Evolutionary conservation across 345 rosid species (phyloP).

Genomic region (Reutealis trisperma): DNA sequence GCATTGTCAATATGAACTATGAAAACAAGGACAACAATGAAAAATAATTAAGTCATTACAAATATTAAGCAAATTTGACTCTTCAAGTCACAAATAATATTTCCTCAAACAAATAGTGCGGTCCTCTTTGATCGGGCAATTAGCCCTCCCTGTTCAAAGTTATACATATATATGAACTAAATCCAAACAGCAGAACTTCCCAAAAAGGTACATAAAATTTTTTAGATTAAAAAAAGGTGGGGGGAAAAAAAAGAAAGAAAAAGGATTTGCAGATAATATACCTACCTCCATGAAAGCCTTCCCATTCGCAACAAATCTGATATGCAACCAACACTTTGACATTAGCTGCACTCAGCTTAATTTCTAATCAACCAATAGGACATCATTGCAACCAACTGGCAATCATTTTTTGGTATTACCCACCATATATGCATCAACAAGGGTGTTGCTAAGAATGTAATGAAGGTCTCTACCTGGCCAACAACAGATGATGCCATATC

Average conservation of each 20-base stretch:
- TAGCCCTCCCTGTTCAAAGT: constrained; percentile 24
- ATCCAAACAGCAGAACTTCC: constrained; percentile 22
- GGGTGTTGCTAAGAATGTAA: constrained; percentile 2
- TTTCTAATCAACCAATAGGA: constrained; percentile 1
- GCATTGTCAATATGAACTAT: too few relatives aligned
- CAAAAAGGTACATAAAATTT: constrained; percentile 18
- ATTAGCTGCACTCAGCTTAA: constrained; percentile 18
- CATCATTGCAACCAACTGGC: neutral
- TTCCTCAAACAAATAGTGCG: constrained; percentile 23
- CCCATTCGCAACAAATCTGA: constrained; percentile 7
- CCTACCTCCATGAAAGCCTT: constrained; percentile 26
- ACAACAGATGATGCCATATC: neutral
- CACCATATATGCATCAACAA: constrained; percentile 6
- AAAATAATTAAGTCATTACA: constrained; percentile 12
- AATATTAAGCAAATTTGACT: constrained; percentile 26
- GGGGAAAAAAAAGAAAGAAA: constrained; percentile 2
- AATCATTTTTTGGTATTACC: constrained; percentile 6
- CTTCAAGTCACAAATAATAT: constrained; percentile 32
- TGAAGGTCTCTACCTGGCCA: constrained; percentile 20
- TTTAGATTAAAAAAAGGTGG: neutral
- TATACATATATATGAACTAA: constrained; percentile 35
- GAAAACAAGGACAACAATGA: neutral
- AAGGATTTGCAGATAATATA: constrained; percentile 19
- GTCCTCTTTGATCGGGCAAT: constrained; percentile 26
- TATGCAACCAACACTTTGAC: constrained; percentile 14